Percentiles rank a stretch among this genome's conserved stretches.
Conservation (phyloP, 331 rosid species). For the Pyracantha coccinea region DNA sequence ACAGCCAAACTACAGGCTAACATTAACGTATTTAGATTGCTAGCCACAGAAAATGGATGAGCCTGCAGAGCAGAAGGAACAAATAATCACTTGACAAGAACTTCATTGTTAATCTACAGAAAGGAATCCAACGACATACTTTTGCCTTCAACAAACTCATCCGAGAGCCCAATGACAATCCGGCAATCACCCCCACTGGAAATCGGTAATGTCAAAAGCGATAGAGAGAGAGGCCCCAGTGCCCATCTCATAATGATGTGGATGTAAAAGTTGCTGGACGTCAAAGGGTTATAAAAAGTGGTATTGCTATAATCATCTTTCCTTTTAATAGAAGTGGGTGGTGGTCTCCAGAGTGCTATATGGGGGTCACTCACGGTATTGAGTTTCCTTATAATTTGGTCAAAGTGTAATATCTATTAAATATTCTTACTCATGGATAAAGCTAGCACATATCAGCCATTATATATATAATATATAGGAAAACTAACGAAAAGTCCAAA, state of each 20-base stretch:
- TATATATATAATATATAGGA: no score
- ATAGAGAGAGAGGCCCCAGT: background rate
- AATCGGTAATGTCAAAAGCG: constrained; percentile 8
- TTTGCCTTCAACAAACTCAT: constrained; percentile 76
- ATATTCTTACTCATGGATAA: no score
- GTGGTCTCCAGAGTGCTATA: constrained; percentile 31
- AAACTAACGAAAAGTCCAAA: no score
- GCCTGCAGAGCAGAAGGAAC: constrained; percentile 40
- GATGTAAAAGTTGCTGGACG: constrained; percentile 33
- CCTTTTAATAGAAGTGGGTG: constrained; percentile 16
- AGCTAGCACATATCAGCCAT: no score
- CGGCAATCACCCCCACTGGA: constrained; percentile 84
- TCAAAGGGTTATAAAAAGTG: constrained; percentile 29
- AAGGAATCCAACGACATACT: constrained; percentile 33
- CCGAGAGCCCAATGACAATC: constrained; percentile 71
- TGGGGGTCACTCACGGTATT: constrained; percentile 16
- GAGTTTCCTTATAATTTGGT: background rate
- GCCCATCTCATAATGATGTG: constrained; percentile 29
- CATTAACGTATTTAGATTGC: no score
- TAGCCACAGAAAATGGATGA: constrained; percentile 57
- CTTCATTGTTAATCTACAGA: background rate
- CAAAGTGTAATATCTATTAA: background rate
- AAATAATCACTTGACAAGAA: constrained; percentile 4
- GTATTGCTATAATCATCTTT: constrained; percentile 11
- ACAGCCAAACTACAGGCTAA: no score